phyloP scores from a whole-genome alignment of 1,139 yeast genomes.

The Zygosaccharomyces pseudobailii region DNA sequence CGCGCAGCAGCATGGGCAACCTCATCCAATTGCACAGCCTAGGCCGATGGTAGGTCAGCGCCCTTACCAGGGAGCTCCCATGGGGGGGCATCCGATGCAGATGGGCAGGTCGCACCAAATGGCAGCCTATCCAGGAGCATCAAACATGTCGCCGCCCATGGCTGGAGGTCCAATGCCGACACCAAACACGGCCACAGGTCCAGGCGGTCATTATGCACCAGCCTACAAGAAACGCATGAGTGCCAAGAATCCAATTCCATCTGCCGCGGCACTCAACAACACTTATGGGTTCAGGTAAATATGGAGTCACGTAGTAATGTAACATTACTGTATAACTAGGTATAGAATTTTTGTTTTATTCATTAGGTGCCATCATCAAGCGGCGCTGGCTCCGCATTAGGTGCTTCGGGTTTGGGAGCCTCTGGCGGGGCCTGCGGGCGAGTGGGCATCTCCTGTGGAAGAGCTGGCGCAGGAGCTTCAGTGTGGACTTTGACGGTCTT shows the following conservation, averaged over 20 bases:
- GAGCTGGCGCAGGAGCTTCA: neutral
- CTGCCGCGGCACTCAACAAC: conserved; percentile 27
- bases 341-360: conserved; percentile 3
- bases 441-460: neutral
- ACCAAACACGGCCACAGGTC: conserved; percentile 15
- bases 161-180: conserved; percentile 12
- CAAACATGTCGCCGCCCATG: conserved; percentile 7
- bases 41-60: conserved; percentile 8
- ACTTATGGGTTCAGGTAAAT: conserved; percentile 22
- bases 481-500: conserved; percentile 6
- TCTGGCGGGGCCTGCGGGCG: neutral
- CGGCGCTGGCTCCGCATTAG: neutral
- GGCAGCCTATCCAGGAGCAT: conserved; percentile 2
- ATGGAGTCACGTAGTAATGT: conserved; percentile 19
- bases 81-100: conserved; percentile 8
- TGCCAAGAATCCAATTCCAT: conserved; percentile 27
- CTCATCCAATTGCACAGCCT: conserved; percentile 35
- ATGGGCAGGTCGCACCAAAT: neutral
- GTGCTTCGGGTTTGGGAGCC: neutral
- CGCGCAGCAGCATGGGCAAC: conserved; percentile 49
- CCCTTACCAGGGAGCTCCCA: conserved; percentile 7
- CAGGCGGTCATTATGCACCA: conserved; percentile 31
- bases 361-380: neutral
- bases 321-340: conserved; percentile 3
- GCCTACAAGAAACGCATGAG: conserved; percentile 37